A percentile compares a stretch with the other conserved stretches of the same genome.
Conservation (phyloP, 108 stramenopile species). For the Thalassiosira profunda region DNA sequence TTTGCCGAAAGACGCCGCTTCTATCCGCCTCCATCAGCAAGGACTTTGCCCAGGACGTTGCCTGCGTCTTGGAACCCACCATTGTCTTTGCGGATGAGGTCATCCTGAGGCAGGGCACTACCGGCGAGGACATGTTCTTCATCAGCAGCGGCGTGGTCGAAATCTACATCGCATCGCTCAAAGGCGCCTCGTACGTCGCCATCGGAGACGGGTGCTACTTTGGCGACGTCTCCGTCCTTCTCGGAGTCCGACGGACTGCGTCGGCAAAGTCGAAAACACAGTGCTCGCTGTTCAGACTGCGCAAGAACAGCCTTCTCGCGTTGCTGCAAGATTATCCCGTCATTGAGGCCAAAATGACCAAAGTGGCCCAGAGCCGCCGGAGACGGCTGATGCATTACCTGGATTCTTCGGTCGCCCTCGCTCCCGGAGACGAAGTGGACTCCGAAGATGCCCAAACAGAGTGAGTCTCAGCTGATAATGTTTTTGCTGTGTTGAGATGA, state of each 20-base stretch:
- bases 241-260: conserved; percentile 52
- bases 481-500: conserved; percentile 46
- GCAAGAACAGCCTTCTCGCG: conserved; percentile 27
- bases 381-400: conserved; percentile 44
- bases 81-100: conserved; percentile 64
- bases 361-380: conserved; percentile 43
- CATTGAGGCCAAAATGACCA: conserved; percentile 48
- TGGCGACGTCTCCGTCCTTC: conserved; percentile 56
- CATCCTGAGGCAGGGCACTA: conserved; percentile 57
- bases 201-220: conserved; percentile 73
- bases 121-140: conserved; percentile 69
- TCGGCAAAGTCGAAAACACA: conserved; percentile 59
- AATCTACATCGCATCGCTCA: conserved; percentile 30
- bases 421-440: conserved; percentile 51
- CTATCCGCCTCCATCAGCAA: conserved; percentile 28
- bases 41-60: conserved; percentile 56
- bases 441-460: conserved; percentile 55
- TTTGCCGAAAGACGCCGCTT: conserved; percentile 63
- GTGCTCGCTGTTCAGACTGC: conserved; percentile 55
- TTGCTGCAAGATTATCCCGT: conserved; percentile 55
- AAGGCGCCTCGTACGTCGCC: conserved; percentile 39
- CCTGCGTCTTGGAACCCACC: conserved; percentile 49
- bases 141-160: conserved; percentile 63
- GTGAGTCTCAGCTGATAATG: too few relatives aligned
- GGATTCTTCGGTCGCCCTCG: conserved; percentile 23